Conservation (phyloP, 805 yeast species). For the Wickerhamiella parazyma region DNA sequence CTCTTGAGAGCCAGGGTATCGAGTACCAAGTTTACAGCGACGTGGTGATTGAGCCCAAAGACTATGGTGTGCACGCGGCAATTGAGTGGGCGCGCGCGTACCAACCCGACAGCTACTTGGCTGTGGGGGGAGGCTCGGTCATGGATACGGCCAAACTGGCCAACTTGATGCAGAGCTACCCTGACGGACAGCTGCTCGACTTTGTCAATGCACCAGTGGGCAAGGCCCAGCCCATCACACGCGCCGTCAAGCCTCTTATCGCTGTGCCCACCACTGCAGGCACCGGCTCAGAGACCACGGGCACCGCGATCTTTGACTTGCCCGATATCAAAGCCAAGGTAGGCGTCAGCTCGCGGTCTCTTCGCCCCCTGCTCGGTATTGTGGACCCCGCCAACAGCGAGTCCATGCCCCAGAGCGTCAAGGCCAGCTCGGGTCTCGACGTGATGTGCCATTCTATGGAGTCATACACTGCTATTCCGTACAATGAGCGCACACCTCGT, state of each 20-base stretch:
- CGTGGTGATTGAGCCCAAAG: slow-evolving; percentile 30
- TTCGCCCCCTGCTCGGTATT: slow-evolving; percentile 32
- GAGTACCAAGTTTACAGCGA: slow-evolving; percentile 25
- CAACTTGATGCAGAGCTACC: slow-evolving; percentile 30
- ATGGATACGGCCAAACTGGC: slow-evolving; percentile 35
- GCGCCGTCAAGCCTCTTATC: slow-evolving; percentile 28
- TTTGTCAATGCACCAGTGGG: slow-evolving; percentile 33
- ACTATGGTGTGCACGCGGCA: slow-evolving; percentile 25
- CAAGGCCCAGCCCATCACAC: slow-evolving; percentile 26
- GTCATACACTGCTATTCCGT: slow-evolving; percentile 35
- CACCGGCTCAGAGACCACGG: slow-evolving; percentile 36
- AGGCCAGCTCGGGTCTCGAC: slow-evolving; percentile 33
- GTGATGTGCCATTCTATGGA: slow-evolving; percentile 34
- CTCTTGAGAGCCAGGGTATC: slow-evolving; percentile 26
- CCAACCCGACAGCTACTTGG: slow-evolving; percentile 30
- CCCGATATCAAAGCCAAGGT: slow-evolving; percentile 30
- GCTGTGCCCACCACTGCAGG: slow-evolving; percentile 37
- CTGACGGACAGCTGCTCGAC: slow-evolving; percentile 30
- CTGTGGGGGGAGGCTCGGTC: slow-evolving; percentile 37
- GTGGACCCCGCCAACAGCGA: slow-evolving; percentile 32
- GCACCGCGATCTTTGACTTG: slow-evolving; percentile 33
- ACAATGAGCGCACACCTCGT: slow-evolving; percentile 28
- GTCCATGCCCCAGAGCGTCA: slow-evolving; percentile 31
- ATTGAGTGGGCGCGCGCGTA: slow-evolving; percentile 26
- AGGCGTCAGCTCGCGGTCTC: slow-evolving; percentile 32